These are phyloP conservation scores for Termitomyces sp. DNA, from an alignment of 768 basidiomycete genomes.

Conservation along the genomic window DNA sequence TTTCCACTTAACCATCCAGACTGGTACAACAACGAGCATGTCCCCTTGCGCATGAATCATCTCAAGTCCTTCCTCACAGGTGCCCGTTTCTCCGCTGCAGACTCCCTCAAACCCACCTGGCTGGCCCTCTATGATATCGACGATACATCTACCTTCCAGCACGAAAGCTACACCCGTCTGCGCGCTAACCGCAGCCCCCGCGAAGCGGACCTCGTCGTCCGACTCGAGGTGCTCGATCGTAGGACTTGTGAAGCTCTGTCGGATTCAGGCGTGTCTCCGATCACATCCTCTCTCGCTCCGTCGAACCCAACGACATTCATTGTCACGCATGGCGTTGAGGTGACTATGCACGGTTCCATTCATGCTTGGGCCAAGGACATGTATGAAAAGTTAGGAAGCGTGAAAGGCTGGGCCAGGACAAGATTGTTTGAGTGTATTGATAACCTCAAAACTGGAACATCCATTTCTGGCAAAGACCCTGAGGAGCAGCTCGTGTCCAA, in stretches of 20 bases:
- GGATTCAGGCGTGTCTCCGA: constrained; percentile 27
- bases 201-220: constrained; percentile 34
- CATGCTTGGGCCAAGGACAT: constrained; percentile 20
- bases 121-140: constrained; percentile 47
- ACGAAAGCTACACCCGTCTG: constrained; percentile 39
- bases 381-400: constrained; percentile 13
- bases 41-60: constrained; percentile 43
- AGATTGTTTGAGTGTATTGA: constrained; percentile 36
- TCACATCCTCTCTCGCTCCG: constrained; percentile 27
- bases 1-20: constrained; percentile 21
- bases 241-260: constrained; percentile 30
- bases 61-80: constrained; percentile 43
- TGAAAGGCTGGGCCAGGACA: constrained; percentile 34
- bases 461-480: constrained; percentile 15
- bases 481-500: constrained; percentile 28
- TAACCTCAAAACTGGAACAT: constrained; percentile 30
- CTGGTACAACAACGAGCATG: constrained; percentile 56
- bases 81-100: constrained; percentile 37
- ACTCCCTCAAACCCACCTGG: constrained; percentile 35
- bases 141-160: constrained; percentile 32
- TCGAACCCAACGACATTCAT: constrained; percentile 24
- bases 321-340: constrained; percentile 27
- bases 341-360: constrained; percentile 9
- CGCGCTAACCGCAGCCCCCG: constrained; percentile 39
- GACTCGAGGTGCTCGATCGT: constrained; percentile 41